Evolutionary conservation across 1,284 basidiomycete genomes (phyloP), one percentile per base, ranked within the genome.

Genomic region (Ganoderma lucidum): DNA sequence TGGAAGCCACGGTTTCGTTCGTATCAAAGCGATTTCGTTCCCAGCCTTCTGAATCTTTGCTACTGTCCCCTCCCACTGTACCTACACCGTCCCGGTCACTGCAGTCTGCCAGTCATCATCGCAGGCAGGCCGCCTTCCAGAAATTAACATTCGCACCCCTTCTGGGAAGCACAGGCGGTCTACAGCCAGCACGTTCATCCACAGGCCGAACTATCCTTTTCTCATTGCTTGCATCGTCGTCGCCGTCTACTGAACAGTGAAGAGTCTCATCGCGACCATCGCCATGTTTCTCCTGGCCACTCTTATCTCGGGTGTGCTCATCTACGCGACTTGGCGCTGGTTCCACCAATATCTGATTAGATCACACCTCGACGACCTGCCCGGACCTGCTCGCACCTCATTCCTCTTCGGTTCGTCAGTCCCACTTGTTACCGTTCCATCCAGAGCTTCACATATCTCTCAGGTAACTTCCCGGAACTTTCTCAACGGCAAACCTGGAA

Each of bases 401-500:
- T 35, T 56, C 30, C 53, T 56, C 30, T 35, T 56, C 28, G 53
- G 53, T 56, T 56, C 30, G 53, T 56, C 15, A 17, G 3, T 51
- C 23, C 23, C 15, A 14, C 23, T 51, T n/a, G 6, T 17, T 32
- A 51, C 48, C 3, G 23, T 1, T 19, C 2, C 8, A 35, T 8
- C 32, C 14, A 17, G 6, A 35, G 12, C 23, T 14, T 51, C 30
- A 56, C 5, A 5, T 15, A 32, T 17, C 53, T 56, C 14, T 3
- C 32, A 56, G 53, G 53, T 10, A 56, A 56, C 32, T 56, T 56
- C 32, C 28, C 28, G 15, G 30, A 63, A n/a, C n/a, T 63, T 19
- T 19, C 35, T 17, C 44, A 48, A 23, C 45, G 44, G 4, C 51
- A 64, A 15, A 42, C 32, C 0, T 64, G 63, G 63, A 64, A 58